Base-by-base conservation (phyloP, 768 basidiomycete genomes). In the Psilocybe azurescens region DNA sequence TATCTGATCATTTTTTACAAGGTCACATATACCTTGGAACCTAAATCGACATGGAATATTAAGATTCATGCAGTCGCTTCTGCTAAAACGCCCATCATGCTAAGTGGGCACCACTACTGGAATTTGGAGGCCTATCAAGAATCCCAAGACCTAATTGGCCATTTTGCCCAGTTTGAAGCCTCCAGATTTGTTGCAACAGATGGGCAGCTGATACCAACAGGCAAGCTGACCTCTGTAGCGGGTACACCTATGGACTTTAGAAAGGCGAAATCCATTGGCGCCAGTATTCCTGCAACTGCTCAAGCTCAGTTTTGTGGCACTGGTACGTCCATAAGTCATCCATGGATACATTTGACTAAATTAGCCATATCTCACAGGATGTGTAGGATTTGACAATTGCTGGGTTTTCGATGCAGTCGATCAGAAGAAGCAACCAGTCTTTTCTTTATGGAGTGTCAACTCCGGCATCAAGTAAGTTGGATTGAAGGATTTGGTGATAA, bases 381-480 rank as follows among this genome's bases (percentile, higher is more conserved):
- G 81, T 62, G 74, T 76, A 16, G 83, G 83, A 2, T 80, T 79
- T 59, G 83, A 84, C 65, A 82, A 83, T 62, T 75, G 74, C 58
- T 84, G 79, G 78, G 66, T 82, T 46, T 80, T 80, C 59, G 80
- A 83, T 60, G 56, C 74, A 11, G 69, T 70, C 33, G 53, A 70
- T 52, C 51, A 46, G 6, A 63, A 64, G 5, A 72, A 65, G 7
- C 72, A 74, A 44, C 73, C 76, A 4, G 72, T 66, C 10, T 73
- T 82, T 53, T 77, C 78, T 1, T 63, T 82, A 7, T 84, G 81
- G 80, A 81, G 80, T 64, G 71, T 67, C 36, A 78, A 77, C 63
- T 82, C 81, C 38, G 82, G 83, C 3, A 82, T 83, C 58, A 77
- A 76, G 77, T 78, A 39, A 44, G 72, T 53, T 29, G 4, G 24